Evolutionary conservation across 208 protist genomes (phyloP), one percentile per base, ranked within the genome.

Genomic region (Leishmania mexicana): DNA sequence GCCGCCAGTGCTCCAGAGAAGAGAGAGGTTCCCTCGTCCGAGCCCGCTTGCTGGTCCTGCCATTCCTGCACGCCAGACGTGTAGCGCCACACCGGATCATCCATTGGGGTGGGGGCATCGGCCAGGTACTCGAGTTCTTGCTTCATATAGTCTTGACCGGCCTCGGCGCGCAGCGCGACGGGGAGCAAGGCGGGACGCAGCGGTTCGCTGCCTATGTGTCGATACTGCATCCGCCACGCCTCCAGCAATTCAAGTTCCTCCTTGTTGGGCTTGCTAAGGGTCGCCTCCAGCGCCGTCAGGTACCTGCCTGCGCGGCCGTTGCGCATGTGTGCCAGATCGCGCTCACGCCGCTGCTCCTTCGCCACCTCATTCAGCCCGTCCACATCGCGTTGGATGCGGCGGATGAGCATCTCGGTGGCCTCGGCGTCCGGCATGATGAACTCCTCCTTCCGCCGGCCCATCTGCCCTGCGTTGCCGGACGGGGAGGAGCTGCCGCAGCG

Each of bases 321-420:
- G 42, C 81, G 75, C 78, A 68, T 35, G 19, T 60, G 82, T 19
- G 85, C 79, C 68, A 40, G 68, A 28, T 86, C 75, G 40, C 91
- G 89, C 87, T 94, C 90, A 15, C 79, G 76, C 53, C 87, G 74
- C 83, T 96, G 92, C 85, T 97, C 89, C 82, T 87, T 83, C 4
- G 94, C 90, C 54, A 96, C 91, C n/a, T 90, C 92, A 80, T 97
- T 97, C 51, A 97, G 89, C 1, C 91, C 94, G 7, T 94, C 79
- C 42, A 97, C 89, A 60, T 97, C 92, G 62, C 92, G 86, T 83
- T 97, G 94, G 38, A 97, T 95, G 80, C 85, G 88, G 5, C 89
- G 88, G 78, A 97, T 95, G 31, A 92, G 86, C 28, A 79, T 76
- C 11, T 79, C 87, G 0, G 92, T 93, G 78, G 95, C 94, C 72